A percentile compares a stretch with the other conserved stretches of the same genome.
phyloP scores from a whole-genome alignment of 2,329 filamentous ascomycete genomes.

The Trichoderma sp. region DNA sequence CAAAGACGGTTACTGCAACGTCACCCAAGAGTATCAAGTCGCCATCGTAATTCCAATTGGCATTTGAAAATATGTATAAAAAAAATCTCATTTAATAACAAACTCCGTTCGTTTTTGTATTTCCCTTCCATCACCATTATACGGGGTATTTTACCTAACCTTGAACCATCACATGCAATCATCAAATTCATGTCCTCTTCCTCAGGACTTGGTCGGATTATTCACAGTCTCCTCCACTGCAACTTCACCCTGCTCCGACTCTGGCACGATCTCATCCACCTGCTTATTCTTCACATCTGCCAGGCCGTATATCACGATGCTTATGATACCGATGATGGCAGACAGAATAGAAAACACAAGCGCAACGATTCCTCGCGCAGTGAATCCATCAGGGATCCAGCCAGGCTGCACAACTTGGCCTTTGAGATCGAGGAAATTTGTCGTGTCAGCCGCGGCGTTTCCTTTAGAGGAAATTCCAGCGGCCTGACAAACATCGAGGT shows the following conservation, averaged over 20 bases:
- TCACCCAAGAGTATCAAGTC: neutral
- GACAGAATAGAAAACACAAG: constrained; percentile 16
- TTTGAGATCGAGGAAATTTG: constrained; percentile 11
- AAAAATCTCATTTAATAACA: neutral
- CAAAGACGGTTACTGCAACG: neutral
- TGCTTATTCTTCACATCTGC: constrained; percentile 14
- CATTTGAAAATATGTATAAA: neutral
- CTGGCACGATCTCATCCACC: neutral
- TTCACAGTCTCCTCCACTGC: constrained; percentile 4
- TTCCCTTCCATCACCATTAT: neutral
- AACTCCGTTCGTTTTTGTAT: neutral
- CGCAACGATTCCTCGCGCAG: constrained; percentile 10
- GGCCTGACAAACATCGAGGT: constrained; percentile 12
- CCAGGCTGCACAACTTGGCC: constrained; percentile 2
- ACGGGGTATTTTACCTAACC: constrained; percentile 10
- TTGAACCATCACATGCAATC: constrained; percentile 2
- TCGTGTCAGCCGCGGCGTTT: constrained; percentile 10
- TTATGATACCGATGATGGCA: constrained; percentile 4
- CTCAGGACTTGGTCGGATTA: constrained; percentile 1
- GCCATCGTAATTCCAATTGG: neutral
- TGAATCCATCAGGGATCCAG: constrained; percentile 13
- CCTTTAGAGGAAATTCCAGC: constrained; percentile 1
- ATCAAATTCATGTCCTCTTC: neutral
- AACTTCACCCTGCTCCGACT: neutral
- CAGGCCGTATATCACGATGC: constrained; percentile 13